phyloP scores from a whole-genome alignment of 2,329 filamentous ascomycete species.

The Sporothrix pallida region DNA sequence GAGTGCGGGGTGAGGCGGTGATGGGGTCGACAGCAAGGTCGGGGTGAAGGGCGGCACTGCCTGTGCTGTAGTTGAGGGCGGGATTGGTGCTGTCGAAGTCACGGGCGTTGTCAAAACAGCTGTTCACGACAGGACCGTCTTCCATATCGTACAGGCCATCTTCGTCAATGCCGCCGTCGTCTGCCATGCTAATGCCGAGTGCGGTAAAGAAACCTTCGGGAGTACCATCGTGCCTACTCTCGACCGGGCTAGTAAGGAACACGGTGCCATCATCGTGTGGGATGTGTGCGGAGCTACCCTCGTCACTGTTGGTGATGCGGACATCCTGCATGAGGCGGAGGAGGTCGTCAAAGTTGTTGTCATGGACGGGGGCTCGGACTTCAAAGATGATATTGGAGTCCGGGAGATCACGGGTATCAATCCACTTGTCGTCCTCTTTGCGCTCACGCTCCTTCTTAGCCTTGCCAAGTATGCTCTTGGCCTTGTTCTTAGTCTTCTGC shows the following conservation, averaged over 20 bases:
- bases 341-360: background rate
- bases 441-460: background rate
- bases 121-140: background rate
- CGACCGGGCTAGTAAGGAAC: background rate
- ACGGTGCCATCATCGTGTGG: background rate
- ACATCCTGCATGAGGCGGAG: background rate
- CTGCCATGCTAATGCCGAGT: background rate
- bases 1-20: background rate
- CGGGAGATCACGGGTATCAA: background rate
- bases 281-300: background rate
- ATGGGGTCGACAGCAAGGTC: background rate
- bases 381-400: background rate
- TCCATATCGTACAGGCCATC: background rate
- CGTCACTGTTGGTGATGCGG: background rate
- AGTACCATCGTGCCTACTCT: no score
- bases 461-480: background rate
- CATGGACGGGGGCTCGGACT: background rate
- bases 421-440: conserved; percentile 2
- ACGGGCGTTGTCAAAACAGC: background rate
- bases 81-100: background rate
- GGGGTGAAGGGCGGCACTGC: background rate
- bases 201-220: background rate
- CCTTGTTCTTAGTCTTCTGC: background rate
- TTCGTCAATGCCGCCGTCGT: background rate
- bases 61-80: background rate